phyloP scores from a whole-genome alignment of 140 eudicot species.

The Cichorium intybus region DNA sequence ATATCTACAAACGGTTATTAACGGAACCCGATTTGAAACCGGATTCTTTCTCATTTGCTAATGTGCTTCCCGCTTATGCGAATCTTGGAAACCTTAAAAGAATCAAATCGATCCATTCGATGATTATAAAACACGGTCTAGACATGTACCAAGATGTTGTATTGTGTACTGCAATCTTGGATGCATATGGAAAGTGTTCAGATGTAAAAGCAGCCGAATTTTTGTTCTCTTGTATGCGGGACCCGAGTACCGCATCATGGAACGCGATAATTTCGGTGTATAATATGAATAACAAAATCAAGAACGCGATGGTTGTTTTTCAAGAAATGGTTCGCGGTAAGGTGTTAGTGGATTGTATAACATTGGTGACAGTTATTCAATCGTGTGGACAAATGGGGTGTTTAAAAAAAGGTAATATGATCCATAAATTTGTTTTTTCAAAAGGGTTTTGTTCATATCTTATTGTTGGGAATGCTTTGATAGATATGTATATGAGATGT shows the following conservation, averaged over 20 bases:
- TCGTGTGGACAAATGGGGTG: conserved; percentile 34
- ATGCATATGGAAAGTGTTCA: conserved; percentile 55
- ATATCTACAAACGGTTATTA: conserved; percentile 29
- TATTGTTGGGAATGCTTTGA: conserved; percentile 34
- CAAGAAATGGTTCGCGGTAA: conserved; percentile 26
- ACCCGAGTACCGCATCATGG: conserved; percentile 40
- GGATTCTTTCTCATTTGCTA: conserved; percentile 44
- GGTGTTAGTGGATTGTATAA: conserved; percentile 29
- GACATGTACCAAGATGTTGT: conserved; percentile 31
- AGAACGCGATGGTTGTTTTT: conserved; percentile 32
- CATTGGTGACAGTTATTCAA: conserved; percentile 31
- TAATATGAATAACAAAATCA: conserved; percentile 18
- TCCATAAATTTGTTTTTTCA: conserved; percentile 29
- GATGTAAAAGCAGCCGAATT: conserved; percentile 32
- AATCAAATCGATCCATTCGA: conserved; percentile 30
- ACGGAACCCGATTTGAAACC: conserved; percentile 28
- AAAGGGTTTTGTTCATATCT: conserved; percentile 47
- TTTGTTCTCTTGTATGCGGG: conserved; percentile 23
- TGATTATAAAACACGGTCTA: conserved; percentile 31
- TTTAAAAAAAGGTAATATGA: conserved; percentile 32
- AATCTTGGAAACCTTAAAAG: conserved; percentile 22
- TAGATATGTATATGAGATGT: conserved; percentile 49
- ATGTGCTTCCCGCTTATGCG: conserved; percentile 42
- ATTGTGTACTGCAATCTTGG: conserved; percentile 39
- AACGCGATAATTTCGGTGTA: conserved; percentile 36